Percentiles rank a stretch among this genome's conserved stretches.
Evolutionary conservation across 2,329 filamentous ascomycete species (phyloP).

Genomic region (Phaeosphaeriaceae sp.): DNA sequence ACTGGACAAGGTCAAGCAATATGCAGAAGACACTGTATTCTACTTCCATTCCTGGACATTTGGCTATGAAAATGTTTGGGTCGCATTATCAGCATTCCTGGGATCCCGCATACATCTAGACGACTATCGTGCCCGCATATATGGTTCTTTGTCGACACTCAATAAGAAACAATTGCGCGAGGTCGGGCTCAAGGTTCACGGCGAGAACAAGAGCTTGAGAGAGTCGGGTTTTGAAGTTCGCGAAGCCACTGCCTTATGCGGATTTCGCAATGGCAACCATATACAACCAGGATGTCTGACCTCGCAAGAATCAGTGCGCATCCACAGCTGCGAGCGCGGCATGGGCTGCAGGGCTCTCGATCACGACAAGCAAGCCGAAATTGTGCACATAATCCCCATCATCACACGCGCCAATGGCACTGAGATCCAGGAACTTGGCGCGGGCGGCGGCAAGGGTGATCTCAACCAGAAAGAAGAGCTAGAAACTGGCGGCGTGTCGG

Average conservation of each 20-base stretch:
- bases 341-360: constrained; percentile 65
- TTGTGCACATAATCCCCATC: constrained; percentile 82
- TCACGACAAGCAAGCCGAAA: constrained; percentile 54
- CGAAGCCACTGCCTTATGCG: constrained; percentile 74
- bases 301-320: constrained; percentile 64
- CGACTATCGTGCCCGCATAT: constrained; percentile 78
- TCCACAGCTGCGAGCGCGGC: constrained; percentile 88
- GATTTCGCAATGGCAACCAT: constrained; percentile 78
- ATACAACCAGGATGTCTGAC: constrained; percentile 77
- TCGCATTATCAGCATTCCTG: constrained; percentile 76
- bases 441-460: constrained; percentile 82
- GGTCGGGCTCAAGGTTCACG: constrained; percentile 49
- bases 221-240: constrained; percentile 50
- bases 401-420: constrained; percentile 70
- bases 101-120: constrained; percentile 81
- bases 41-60: constrained; percentile 92
- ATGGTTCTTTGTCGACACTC: constrained; percentile 62
- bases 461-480: constrained; percentile 73
- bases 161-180: constrained; percentile 29
- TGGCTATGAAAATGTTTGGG: constrained; percentile 92
- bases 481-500: constrained; percentile 59
- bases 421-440: constrained; percentile 75
- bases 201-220: constrained; percentile 29
- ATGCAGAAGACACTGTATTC: constrained; percentile 78
- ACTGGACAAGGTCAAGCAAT: constrained; percentile 70